A percentile compares a stretch with the other conserved stretches of the same genome.
These are phyloP conservation scores for Scheffersomyces quercinus DNA, from an alignment of 1,139 yeast species.

Conservation along the genomic window DNA sequence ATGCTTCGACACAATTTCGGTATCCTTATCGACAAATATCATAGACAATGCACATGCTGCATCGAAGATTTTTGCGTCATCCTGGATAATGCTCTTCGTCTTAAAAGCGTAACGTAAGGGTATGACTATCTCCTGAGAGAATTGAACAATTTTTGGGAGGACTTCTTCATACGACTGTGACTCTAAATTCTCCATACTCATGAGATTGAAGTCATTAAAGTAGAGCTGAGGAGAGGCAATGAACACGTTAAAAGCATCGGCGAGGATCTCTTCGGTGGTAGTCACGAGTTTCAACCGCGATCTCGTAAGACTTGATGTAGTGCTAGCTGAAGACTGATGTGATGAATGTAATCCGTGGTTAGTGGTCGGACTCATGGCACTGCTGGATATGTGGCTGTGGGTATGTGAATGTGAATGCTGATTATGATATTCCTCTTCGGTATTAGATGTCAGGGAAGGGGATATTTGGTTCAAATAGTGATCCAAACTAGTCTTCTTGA, in stretches of 20 bases:
- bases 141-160: conserved; percentile 16
- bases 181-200: conserved; percentile 21
- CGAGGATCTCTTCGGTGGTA: conserved; percentile 33
- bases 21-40: conserved; percentile 26
- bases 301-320: not conserved
- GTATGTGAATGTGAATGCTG: not conserved
- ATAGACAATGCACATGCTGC: conserved; percentile 39
- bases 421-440: not conserved
- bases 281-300: conserved; percentile 9
- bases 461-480: conserved; percentile 1
- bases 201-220: conserved; percentile 30
- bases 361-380: too few species aligned
- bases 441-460: not conserved
- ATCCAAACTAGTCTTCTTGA: not conserved
- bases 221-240: conserved; percentile 35
- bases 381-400: not conserved
- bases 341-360: not conserved
- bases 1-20: conserved; percentile 17
- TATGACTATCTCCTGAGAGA: conserved; percentile 27
- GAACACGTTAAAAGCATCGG: conserved; percentile 40
- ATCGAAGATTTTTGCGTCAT: conserved; percentile 28
- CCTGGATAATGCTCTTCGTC: conserved; percentile 17
- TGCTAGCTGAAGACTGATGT: not conserved
- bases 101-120: conserved; percentile 39
- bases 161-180: conserved; percentile 6